These are phyloP conservation scores for Pyrus bretschneideri DNA, from an alignment of 306 rosid species.

Conservation along the genomic window DNA sequence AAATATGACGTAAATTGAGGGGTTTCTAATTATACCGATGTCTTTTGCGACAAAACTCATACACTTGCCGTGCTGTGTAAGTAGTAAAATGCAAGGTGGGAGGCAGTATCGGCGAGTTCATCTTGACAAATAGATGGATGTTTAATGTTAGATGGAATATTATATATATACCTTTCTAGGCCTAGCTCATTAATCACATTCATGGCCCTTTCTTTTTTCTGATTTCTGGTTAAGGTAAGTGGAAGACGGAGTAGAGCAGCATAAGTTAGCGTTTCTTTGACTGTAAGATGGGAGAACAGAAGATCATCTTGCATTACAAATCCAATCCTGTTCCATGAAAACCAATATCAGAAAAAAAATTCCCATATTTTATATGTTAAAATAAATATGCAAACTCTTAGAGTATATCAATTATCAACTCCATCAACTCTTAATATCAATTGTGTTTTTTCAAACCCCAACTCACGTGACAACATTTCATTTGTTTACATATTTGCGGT, in stretches of 20 bases:
- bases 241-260: constrained; percentile 57
- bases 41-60: too few relatives aligned
- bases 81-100: too few relatives aligned
- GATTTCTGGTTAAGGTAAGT: constrained; percentile 34
- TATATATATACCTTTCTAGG: constrained; percentile 10
- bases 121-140: not conserved
- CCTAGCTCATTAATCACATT: constrained; percentile 44
- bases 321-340: constrained; percentile 12
- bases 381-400: too few relatives aligned
- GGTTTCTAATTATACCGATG: too few relatives aligned
- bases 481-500: not conserved
- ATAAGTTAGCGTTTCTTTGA: constrained; percentile 40
- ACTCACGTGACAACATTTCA: not conserved
- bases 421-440: too few relatives aligned
- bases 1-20: too few relatives aligned
- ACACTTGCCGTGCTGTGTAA: too few relatives aligned
- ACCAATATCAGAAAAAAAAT: not conserved
- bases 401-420: not conserved
- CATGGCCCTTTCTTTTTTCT: constrained; percentile 49
- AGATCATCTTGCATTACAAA: constrained; percentile 60
- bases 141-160: not conserved
- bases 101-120: too few relatives aligned
- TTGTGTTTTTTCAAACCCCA: not conserved
- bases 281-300: constrained; percentile 40
- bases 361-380: not conserved